phyloP scores from a whole-genome alignment of 139 green algal genomes.

The Closterium sp. region DNA sequence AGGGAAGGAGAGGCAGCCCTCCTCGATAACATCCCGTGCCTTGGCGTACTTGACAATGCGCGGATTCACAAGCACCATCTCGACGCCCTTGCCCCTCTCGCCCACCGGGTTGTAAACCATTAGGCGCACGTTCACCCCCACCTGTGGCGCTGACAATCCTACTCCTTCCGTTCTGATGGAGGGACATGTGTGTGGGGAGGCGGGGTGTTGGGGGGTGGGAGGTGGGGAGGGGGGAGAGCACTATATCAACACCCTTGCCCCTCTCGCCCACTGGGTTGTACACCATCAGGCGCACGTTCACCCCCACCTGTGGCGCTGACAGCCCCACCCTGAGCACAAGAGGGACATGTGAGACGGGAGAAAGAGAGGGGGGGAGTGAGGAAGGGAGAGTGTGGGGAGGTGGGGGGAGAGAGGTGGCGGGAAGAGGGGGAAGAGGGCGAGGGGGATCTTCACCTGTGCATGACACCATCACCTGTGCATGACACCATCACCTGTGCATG shows the following conservation, averaged over 20 bases:
- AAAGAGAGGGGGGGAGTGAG: no score
- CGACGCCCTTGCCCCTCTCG: conserved; percentile 47
- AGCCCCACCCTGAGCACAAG: conserved; percentile 87
- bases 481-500: no score
- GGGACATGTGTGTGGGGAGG: not conserved
- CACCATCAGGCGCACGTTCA: conserved; percentile 97
- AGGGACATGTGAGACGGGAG: no score
- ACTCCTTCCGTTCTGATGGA: conserved; percentile 87
- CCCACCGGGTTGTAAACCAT: conserved; percentile 96
- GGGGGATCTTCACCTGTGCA: no score
- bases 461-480: no score
- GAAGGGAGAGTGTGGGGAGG: no score
- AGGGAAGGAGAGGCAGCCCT: conserved; percentile 56
- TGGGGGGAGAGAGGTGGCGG: no score
- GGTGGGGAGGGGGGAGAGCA: no score
- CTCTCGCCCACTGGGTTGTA: conserved; percentile 82
- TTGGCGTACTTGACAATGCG: conserved; percentile 66
- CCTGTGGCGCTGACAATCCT: conserved; percentile 88
- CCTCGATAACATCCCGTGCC: conserved; percentile 52
- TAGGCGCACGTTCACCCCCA: conserved; percentile 93
- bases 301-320: conserved; percentile 89
- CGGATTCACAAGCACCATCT: conserved; percentile 87
- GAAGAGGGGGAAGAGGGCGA: no score
- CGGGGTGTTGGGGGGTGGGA: no score
- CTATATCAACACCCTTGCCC: conserved; percentile 41